These are phyloP conservation scores for Skeletonema grethae DNA, from an alignment of 108 stramenopile species.

Conservation along the genomic window DNA sequence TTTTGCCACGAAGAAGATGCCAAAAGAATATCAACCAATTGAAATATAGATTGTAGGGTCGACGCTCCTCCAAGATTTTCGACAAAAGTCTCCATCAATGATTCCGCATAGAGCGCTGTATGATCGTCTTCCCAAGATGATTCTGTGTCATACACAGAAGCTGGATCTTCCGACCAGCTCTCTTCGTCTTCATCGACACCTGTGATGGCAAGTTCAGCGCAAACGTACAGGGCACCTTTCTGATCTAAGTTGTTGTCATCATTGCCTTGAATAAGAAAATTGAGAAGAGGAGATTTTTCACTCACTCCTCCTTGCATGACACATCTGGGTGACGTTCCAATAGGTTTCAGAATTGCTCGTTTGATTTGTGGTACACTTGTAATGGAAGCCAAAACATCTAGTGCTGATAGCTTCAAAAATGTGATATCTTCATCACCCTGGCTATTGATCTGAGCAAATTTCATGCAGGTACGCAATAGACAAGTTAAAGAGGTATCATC, in stretches of 20 bases:
- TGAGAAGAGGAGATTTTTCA: constrained; percentile 21
- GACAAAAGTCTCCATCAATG: constrained; percentile 60
- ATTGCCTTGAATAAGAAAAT: constrained; percentile 43
- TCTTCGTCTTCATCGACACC: constrained; percentile 56
- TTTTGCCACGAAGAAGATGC: constrained; percentile 31
- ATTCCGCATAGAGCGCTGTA: constrained; percentile 54
- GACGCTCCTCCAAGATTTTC: constrained; percentile 50
- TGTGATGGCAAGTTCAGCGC: constrained; percentile 26
- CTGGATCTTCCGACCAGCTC: constrained; percentile 56
- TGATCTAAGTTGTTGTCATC: constrained; percentile 11
- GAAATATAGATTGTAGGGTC: constrained; percentile 54
- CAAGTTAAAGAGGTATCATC: constrained; percentile 38
- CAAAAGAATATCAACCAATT: constrained; percentile 52
- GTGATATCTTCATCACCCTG: constrained; percentile 13
- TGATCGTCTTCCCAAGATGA: constrained; percentile 58
- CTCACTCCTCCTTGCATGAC: constrained; percentile 14
- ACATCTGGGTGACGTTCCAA: constrained; percentile 16
- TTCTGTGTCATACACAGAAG: constrained; percentile 49
- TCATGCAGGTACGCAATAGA: constrained; percentile 49
- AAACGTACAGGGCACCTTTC: constrained; percentile 33
- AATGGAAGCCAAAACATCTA: constrained; percentile 59
- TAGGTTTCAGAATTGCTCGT: constrained; percentile 26
- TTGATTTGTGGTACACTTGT: constrained; percentile 55
- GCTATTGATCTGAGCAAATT: constrained; percentile 22
- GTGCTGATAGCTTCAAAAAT: constrained; percentile 41